Percentiles rank a stretch among this genome's conserved stretches.
Conservation (phyloP, 2,329 filamentous ascomycete genomes). For the Dactylonectria estremocensis region DNA sequence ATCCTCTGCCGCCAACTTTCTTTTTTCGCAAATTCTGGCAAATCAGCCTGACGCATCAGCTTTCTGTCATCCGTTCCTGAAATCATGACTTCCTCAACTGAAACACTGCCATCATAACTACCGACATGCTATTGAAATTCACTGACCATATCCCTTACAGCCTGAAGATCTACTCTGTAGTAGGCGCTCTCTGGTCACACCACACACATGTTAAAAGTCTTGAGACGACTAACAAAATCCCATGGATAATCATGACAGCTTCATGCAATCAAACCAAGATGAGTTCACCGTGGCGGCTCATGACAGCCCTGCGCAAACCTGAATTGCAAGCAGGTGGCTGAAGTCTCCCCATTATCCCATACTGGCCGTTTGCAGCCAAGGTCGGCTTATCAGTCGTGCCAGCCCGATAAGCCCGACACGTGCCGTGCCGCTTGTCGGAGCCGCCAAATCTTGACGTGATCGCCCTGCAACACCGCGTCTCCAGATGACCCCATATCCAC, state of each 20-base stretch:
- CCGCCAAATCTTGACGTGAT: constrained; percentile 47
- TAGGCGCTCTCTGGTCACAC: no score
- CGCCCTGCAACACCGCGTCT: constrained; percentile 40
- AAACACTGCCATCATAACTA: no score
- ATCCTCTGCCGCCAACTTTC: no score
- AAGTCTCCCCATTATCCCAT: constrained; percentile 10
- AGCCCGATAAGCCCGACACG: constrained; percentile 42
- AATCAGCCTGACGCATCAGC: no score
- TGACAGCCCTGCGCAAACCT: constrained; percentile 4
- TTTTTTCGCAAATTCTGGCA: no score
- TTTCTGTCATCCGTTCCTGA: no score
- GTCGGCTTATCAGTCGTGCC: constrained; percentile 36
- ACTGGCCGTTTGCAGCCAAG: not conserved
- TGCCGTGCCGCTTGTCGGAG: constrained; percentile 43
- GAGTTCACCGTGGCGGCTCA: constrained; percentile 19
- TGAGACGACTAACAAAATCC: not conserved
- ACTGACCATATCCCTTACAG: no score
- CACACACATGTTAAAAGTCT: not conserved
- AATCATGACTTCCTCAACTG: no score
- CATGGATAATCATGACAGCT: constrained; percentile 20
- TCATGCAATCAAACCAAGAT: constrained; percentile 17
- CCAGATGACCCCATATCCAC: constrained; percentile 33
- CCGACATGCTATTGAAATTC: no score
- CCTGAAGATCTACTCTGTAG: no score
- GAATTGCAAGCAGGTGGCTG: not conserved